Evolutionary conservation across 257 asterid genomes (phyloP).

Genomic region (Solanum medicagineum): DNA sequence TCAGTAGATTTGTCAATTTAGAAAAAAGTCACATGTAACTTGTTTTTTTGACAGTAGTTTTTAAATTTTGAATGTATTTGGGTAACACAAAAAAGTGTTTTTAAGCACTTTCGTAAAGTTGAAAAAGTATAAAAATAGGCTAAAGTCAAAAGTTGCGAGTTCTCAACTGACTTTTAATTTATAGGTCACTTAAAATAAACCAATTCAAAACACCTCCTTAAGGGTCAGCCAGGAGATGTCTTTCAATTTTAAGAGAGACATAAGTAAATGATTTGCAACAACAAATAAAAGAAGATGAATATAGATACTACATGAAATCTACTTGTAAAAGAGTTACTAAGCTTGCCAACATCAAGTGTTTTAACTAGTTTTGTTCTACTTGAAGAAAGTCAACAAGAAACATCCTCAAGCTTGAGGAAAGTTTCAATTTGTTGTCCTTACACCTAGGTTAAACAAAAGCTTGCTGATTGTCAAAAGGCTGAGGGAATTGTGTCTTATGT

Average conservation of each 20-base stretch:
- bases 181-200: too few relatives aligned
- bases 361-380: neutral
- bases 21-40: too few relatives aligned
- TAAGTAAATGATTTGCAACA: neutral
- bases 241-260: neutral
- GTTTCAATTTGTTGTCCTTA: neutral
- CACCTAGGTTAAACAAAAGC: too few relatives aligned
- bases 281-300: neutral
- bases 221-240: neutral
- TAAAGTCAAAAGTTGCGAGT: too few relatives aligned
- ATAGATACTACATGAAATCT: neutral
- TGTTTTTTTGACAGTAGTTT: too few relatives aligned
- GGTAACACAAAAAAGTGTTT: too few relatives aligned
- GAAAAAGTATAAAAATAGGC: too few relatives aligned
- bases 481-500: neutral
- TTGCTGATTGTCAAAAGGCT: neutral
- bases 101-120: too few relatives aligned
- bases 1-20: too few relatives aligned
- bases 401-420: neutral
- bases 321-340: neutral
- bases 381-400: neutral
- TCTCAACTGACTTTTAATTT: too few relatives aligned
- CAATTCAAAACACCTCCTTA: too few relatives aligned
- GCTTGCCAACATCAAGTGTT: neutral
- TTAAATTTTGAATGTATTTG: too few relatives aligned